phyloP scores from a whole-genome alignment of 257 asterid genomes.

The Solanum stenotomum region DNA sequence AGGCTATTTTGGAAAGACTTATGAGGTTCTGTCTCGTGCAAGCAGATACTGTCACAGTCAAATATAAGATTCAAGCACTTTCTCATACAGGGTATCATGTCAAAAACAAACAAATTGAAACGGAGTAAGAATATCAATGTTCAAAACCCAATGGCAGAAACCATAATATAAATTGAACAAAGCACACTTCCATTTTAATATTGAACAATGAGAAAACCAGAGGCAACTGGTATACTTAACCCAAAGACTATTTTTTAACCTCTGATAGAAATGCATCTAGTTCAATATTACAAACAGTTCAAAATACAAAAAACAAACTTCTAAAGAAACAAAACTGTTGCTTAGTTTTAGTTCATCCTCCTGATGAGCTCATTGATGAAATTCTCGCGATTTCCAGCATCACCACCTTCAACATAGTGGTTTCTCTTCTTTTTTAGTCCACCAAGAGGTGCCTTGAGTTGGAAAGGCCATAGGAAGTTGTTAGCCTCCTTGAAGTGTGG shows the following conservation, averaged over 20 bases:
- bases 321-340: background rate
- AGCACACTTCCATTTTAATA: background rate
- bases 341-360: slow-evolving; percentile 34
- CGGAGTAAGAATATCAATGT: background rate
- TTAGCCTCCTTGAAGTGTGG: slow-evolving; percentile 53
- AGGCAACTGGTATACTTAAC: background rate
- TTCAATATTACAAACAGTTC: background rate
- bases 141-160: background rate
- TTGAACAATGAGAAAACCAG: background rate
- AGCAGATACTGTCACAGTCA: no score
- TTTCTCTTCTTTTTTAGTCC: slow-evolving; percentile 53
- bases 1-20: no score
- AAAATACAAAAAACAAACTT: background rate
- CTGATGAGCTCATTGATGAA: slow-evolving; percentile 47
- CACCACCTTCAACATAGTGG: slow-evolving; percentile 59
- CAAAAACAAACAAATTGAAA: background rate
- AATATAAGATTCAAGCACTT: no score
- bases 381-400: slow-evolving; percentile 52
- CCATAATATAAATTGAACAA: background rate
- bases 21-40: no score
- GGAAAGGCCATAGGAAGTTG: slow-evolving; percentile 64
- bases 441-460: slow-evolving; percentile 51
- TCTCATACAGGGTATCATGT: no score
- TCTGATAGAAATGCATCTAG: background rate
- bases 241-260: background rate